A percentile compares a stretch with the other conserved stretches of the same genome.
phyloP scores from a whole-genome alignment of 805 yeast genomes.

The Candida mattraensis region DNA sequence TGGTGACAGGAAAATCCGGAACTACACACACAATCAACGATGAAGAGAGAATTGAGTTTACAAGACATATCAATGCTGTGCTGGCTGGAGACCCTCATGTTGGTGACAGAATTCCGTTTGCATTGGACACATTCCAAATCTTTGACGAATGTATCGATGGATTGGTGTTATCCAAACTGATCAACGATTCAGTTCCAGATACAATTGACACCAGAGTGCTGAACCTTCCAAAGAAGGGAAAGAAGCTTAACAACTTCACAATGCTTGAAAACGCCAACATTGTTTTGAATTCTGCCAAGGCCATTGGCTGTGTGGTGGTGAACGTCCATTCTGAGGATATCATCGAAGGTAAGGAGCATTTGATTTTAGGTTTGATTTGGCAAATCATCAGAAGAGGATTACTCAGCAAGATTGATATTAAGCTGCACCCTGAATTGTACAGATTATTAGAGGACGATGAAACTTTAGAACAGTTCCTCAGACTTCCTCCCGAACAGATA shows the following conservation, averaged over 20 bases:
- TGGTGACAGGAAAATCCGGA: conserved; percentile 83
- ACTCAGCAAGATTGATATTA: conserved; percentile 91
- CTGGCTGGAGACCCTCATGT: conserved; percentile 85
- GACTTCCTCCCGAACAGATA: conserved; percentile 97
- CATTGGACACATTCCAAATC: conserved; percentile 90
- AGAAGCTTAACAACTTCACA: conserved; percentile 85
- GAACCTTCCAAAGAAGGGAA: conserved; percentile 80
- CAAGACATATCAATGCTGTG: conserved; percentile 92
- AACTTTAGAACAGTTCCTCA: conserved; percentile 92
- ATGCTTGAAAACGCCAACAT: conserved; percentile 97
- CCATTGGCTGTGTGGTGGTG: conserved; percentile 97
- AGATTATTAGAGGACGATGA: conserved; percentile 94
- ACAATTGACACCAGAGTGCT: conserved; percentile 97
- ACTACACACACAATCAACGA: conserved; percentile 96
- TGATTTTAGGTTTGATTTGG: conserved; percentile 91
- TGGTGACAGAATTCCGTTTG: conserved; percentile 84
- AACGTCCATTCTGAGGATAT: conserved; percentile 96
- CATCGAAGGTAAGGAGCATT: conserved; percentile 88
- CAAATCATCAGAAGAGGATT: conserved; percentile 96
- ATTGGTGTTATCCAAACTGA: conserved; percentile 84
- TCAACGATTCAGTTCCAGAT: conserved; percentile 97
- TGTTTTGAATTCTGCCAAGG: conserved; percentile 97
- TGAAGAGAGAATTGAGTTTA: conserved; percentile 94
- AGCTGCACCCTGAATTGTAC: conserved; percentile 93
- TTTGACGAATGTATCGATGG: conserved; percentile 98